phyloP scores from a whole-genome alignment of 352 stramenopile species.

The Phytophthora vignae region DNA sequence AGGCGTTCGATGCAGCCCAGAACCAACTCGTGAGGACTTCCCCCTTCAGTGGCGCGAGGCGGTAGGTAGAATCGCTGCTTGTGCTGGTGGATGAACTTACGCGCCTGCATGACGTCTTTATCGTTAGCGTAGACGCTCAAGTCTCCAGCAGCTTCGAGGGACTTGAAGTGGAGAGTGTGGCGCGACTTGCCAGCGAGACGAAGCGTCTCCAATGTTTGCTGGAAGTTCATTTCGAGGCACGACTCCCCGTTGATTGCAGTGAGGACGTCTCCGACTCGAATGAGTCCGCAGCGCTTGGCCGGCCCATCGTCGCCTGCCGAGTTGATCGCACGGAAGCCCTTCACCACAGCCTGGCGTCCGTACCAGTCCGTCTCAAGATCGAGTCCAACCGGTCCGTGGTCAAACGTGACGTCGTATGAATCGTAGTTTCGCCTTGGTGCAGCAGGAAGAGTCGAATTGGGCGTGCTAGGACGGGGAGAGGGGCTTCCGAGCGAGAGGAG shows the following conservation, averaged over 20 bases:
- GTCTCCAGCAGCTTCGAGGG: slow-evolving; percentile 67
- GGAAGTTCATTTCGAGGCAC: slow-evolving; percentile 76
- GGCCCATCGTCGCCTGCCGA: slow-evolving; percentile 54
- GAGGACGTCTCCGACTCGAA: slow-evolving; percentile 75
- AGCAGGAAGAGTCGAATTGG: background rate
- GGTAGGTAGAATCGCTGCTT: slow-evolving; percentile 79
- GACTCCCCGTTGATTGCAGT: slow-evolving; percentile 76
- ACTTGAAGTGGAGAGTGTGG: slow-evolving; percentile 82
- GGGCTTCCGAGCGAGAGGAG: slow-evolving; percentile 20
- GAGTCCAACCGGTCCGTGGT: slow-evolving; percentile 65
- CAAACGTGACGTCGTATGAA: slow-evolving; percentile 76
- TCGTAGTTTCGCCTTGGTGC: slow-evolving; percentile 56
- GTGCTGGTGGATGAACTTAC: slow-evolving; percentile 82
- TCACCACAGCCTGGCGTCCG: slow-evolving; percentile 73
- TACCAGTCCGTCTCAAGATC: slow-evolving; percentile 84
- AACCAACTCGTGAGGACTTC: slow-evolving; percentile 46
- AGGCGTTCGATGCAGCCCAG: slow-evolving; percentile 79
- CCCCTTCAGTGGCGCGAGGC: slow-evolving; percentile 16
- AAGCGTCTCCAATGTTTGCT: slow-evolving; percentile 60
- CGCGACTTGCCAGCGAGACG: slow-evolving; percentile 46
- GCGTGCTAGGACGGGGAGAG: slow-evolving; percentile 16
- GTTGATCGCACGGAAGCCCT: slow-evolving; percentile 65
- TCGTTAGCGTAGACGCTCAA: slow-evolving; percentile 73
- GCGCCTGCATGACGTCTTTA: slow-evolving; percentile 68
- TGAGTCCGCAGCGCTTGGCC: slow-evolving; percentile 65